Evolutionary conservation across 148 eudicot genomes (phyloP), one percentile per base, ranked within the genome.

Genomic region (Salicornia ramosissima): DNA sequence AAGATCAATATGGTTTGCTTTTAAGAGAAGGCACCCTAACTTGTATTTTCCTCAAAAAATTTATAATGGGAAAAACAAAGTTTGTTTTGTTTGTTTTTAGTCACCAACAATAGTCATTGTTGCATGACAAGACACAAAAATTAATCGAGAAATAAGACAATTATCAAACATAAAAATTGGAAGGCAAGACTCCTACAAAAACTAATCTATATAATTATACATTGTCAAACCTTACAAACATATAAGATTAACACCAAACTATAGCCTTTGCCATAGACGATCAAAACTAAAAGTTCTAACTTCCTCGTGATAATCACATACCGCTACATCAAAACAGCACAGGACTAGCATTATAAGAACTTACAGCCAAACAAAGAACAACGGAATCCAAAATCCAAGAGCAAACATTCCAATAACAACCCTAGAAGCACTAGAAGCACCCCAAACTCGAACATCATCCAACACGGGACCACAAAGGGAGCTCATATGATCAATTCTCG

Each of bases 401-500:
- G 78, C 71, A 24, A 83, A 62, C 59, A 77, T 47, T 39, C 76
- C 75, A 29, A 82, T 13, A 71, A 51, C 69, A 74, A 75, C 42
- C 30, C 54, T 69, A 15, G 2, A 43, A 10, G 88, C 78, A 40
- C 85, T 73, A 6, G 97, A 85, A 68, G 81, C 72, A n/a, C 85
- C 91, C 84, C 83, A 83, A 12, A 94, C 97, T 73, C 78, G 82
- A 12, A 94, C 89, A 79, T 91, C 97, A 72, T 94, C 99, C 74
- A 94, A 82, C 67, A 94, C 88, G 0, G 99, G 99, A 2, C 99
- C 99, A 77, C 99, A 94, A 58, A 94, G 76, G 40, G 99, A 94
- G 85, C 89, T 94, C 91, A 84, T 80, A 65, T 94, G 97, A 69
- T 94, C 99, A n/a, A 77, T 89, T 78, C 96, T 84, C 1, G 99